Evolutionary conservation across 371 early-diverging fungal species (phyloP), one percentile per base, ranked within the genome.

Genomic region (Neoconidiobolus thromboides): DNA sequence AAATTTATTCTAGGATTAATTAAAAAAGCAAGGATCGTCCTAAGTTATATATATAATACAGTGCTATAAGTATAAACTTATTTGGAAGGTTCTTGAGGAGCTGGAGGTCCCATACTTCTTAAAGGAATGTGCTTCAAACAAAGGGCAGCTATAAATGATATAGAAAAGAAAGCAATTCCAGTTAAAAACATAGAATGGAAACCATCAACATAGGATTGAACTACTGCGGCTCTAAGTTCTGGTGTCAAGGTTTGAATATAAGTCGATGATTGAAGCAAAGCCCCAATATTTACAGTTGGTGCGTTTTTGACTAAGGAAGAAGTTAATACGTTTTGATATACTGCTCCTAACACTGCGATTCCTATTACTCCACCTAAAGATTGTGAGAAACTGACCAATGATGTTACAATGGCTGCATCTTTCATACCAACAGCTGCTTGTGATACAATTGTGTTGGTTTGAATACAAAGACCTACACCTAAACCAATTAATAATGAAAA

Each of bases 351-450:
- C 3, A 81, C 64, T 40, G 83, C 83, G 52, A 86, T 72, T 5
- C 85, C 85, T 48, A 84, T 64, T 1, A 79, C 76, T 52, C 84
- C 81, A 49, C 89, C 86, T 48, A 85, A 70, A 2, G 80, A 73
- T 43, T 80, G 77, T 63, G 69, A 71, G 61, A 79, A 80, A 60
- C 74, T 72, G 7, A 70, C 61, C 63, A 76, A 67, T 9, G 79
- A 68, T 36, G 89, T 81, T 43, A 75, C 80, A 14, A 85, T 69
- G n/a, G 86, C 80, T 60, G 82, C 75, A 58, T 80, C 75, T 49
- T 67, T 68, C 39, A 65, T 63, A 12, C 54, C 66, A 2, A 79
- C 79, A 3, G 73, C 59, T 0, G 76, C 69, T 66, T 85, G 86
- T 2, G 72, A 74, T 0, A 72, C 78, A 26, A 85, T 69, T 37